Evolutionary conservation across 345 rosid species (phyloP).

Genomic region (Populus pruinosa): DNA sequence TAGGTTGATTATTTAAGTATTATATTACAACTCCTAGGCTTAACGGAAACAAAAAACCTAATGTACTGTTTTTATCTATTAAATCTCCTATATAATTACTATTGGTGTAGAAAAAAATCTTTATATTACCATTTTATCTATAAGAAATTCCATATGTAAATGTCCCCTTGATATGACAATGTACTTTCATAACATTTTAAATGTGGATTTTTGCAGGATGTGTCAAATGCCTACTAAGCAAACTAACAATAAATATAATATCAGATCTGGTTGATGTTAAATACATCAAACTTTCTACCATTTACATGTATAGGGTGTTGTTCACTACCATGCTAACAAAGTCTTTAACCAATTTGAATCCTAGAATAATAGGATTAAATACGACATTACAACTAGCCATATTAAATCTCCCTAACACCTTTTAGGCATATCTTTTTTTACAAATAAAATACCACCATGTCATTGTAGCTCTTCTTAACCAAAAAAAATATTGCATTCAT

Average conservation of each 20-base stretch:
- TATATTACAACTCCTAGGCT: background rate
- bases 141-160: background rate
- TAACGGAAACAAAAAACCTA: background rate
- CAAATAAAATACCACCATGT: background rate
- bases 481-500: background rate
- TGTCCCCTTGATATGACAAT: too few relatives aligned
- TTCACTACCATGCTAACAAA: fast-evolving
- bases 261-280: background rate
- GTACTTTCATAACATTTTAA: background rate
- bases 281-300: background rate
- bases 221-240: background rate
- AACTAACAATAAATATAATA: background rate
- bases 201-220: background rate
- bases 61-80: background rate
- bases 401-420: background rate
- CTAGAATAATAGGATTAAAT: background rate
- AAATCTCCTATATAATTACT: background rate
- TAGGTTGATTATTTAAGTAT: background rate
- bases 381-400: background rate
- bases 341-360: background rate
- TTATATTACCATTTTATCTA: background rate
- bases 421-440: background rate
- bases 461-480: background rate
- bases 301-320: background rate
- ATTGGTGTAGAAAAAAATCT: background rate